Evolutionary conservation across 495 filamentous ascomycete genomes (phyloP).

Genomic region (Aspergillus ostianus): DNA sequence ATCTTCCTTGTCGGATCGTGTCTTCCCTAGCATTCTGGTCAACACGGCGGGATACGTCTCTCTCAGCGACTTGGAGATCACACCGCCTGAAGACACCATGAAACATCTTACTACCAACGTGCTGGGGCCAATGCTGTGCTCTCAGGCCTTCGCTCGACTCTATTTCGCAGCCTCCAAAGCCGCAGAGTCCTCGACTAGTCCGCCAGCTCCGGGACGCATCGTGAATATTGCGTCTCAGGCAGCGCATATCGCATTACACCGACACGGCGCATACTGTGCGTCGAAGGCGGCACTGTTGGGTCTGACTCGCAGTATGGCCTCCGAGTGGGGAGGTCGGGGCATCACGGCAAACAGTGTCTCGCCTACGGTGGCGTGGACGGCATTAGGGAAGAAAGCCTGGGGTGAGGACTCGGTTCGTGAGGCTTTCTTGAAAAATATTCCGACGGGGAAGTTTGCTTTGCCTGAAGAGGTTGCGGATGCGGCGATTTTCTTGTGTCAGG

Average conservation of each 20-base stretch:
- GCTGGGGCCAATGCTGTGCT: constrained; percentile 42
- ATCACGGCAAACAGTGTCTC: constrained; percentile 40
- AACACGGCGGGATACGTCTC: constrained; percentile 45
- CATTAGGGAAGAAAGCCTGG: constrained; percentile 40
- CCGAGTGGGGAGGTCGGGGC: constrained; percentile 37
- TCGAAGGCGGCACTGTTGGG: constrained; percentile 49
- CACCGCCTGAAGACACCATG: constrained; percentile 37
- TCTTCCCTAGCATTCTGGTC: constrained; percentile 39
- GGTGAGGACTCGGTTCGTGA: constrained; percentile 31
- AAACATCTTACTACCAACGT: constrained; percentile 41
- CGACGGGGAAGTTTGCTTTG: constrained; percentile 42
- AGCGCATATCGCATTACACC: constrained; percentile 36
- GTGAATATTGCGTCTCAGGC: constrained; percentile 41
- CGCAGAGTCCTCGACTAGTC: constrained; percentile 18
- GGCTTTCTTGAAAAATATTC: constrained; percentile 36
- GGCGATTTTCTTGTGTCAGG: constrained; percentile 39
- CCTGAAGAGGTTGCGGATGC: constrained; percentile 43
- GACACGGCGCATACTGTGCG: constrained; percentile 48
- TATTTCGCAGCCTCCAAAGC: constrained; percentile 30
- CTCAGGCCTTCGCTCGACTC: constrained; percentile 38
- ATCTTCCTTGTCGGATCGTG: constrained; percentile 11
- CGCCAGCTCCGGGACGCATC: constrained; percentile 33
- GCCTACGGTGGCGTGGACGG: constrained; percentile 44
- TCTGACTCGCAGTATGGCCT: constrained; percentile 49
- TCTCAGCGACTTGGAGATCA: constrained; percentile 39